Evolutionary conservation across 495 filamentous ascomycete genomes (phyloP).

Genomic region (Annulohypoxylon maeteangense): DNA sequence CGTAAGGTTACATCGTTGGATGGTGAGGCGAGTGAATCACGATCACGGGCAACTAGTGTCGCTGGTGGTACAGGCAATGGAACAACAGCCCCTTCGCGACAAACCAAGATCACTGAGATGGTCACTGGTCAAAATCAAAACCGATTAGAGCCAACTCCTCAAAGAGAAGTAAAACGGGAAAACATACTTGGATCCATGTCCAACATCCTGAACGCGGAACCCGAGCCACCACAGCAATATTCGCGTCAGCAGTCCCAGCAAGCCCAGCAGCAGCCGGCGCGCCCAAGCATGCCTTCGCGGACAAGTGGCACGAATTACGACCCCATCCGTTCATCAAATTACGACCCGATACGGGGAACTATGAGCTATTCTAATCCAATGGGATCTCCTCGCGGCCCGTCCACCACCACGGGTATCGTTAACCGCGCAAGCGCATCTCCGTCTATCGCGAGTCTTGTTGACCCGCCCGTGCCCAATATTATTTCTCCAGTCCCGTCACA

Average conservation of each 20-base stretch:
- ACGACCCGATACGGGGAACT: constrained; percentile 65
- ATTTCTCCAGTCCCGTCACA: constrained; percentile 59
- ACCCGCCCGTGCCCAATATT: constrained; percentile 68
- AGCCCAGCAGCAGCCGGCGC: constrained; percentile 45
- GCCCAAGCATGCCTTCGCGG: constrained; percentile 56
- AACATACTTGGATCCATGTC: constrained; percentile 57
- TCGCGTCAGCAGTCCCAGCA: constrained; percentile 34
- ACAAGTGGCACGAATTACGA: constrained; percentile 86
- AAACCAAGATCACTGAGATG: constrained; percentile 55
- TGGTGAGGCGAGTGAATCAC: constrained; percentile 32
- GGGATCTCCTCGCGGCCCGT: constrained; percentile 64
- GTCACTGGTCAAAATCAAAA: constrained; percentile 20
- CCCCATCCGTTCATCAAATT: constrained; percentile 80
- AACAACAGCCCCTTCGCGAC: constrained; percentile 34
- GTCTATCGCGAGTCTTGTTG: constrained; percentile 88
- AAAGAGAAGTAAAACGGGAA: constrained; percentile 54
- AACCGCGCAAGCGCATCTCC: constrained; percentile 86
- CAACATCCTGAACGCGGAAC: constrained; percentile 61
- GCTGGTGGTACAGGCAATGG: constrained; percentile 47
- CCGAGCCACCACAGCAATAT: constrained; percentile 50
- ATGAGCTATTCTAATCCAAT: constrained; percentile 65
- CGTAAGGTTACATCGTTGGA: constrained; percentile 55
- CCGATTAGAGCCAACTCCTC: constrained; percentile 47
- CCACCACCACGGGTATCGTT: constrained; percentile 51
- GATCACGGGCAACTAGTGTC: constrained; percentile 37